A percentile compares a stretch with the other conserved stretches of the same genome.
phyloP scores from a whole-genome alignment of 2,329 filamentous ascomycete genomes.

The Fusarium palustre region DNA sequence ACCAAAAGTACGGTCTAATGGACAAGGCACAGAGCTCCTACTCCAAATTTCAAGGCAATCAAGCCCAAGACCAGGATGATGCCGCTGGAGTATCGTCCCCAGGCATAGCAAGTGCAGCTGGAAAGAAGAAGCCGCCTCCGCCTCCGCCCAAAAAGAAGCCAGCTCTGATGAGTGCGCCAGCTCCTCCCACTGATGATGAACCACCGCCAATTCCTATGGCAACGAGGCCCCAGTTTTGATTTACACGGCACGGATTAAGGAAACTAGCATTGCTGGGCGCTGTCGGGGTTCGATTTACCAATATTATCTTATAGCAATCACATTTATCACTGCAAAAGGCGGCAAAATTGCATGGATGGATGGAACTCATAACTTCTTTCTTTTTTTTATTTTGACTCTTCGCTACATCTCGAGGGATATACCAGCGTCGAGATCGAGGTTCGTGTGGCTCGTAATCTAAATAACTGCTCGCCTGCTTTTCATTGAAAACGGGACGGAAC shows the following conservation, averaged over 20 bases:
- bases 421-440: constrained; percentile 40
- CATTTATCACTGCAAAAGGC: constrained; percentile 6
- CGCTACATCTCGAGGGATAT: constrained; percentile 39
- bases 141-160: constrained; percentile 67
- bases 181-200: constrained; percentile 46
- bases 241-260: neutral
- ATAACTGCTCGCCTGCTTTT: constrained; percentile 34
- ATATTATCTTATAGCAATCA: neutral
- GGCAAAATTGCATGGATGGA: constrained; percentile 17
- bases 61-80: constrained; percentile 32
- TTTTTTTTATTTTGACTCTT: constrained; percentile 44
- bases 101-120: constrained; percentile 42
- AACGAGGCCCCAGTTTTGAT: constrained; percentile 62
- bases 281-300: constrained; percentile 15
- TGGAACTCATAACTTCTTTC: constrained; percentile 36
- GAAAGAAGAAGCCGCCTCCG: constrained; percentile 67
- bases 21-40: constrained; percentile 52
- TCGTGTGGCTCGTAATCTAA: constrained; percentile 44
- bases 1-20: constrained; percentile 70
- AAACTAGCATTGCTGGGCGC: constrained; percentile 29
- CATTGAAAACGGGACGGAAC: constrained; percentile 24
- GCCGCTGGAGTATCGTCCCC: constrained; percentile 21
- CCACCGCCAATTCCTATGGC: constrained; percentile 66
- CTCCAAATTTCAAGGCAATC: constrained; percentile 34
- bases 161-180: constrained; percentile 46